Percentiles rank a stretch among this genome's conserved stretches.
Evolutionary conservation across 2,329 filamentous ascomycete genomes (phyloP).

Genomic region (Pseudogymnoascus sp.): DNA sequence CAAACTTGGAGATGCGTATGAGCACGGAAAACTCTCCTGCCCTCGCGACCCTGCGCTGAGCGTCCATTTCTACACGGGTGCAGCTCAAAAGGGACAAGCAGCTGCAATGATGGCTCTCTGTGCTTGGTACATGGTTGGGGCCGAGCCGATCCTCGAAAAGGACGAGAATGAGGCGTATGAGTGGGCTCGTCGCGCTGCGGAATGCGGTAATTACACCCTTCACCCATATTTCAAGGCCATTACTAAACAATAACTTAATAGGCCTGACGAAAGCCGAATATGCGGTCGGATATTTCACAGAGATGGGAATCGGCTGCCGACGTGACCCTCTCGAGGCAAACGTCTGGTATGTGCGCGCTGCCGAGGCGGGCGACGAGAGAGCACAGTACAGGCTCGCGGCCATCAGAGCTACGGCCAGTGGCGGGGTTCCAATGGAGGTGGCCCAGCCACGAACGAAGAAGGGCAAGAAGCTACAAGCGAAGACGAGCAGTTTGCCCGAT

Average conservation of each 20-base stretch:
- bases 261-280: slow-evolving; percentile 66
- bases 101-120: slow-evolving; percentile 97
- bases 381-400: slow-evolving; percentile 80
- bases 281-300: slow-evolving; percentile 91
- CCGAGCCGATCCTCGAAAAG: slow-evolving; percentile 83
- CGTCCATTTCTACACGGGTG: slow-evolving; percentile 94
- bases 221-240: background rate
- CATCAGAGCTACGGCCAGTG: slow-evolving; percentile 72
- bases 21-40: slow-evolving; percentile 81
- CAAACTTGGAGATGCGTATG: slow-evolving; percentile 91
- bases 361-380: slow-evolving; percentile 82
- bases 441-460: slow-evolving; percentile 18
- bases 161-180: slow-evolving; percentile 95
- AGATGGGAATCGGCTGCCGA: slow-evolving; percentile 95
- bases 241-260: slow-evolving; percentile 15
- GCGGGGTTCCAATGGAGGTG: slow-evolving; percentile 28
- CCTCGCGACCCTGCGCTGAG: slow-evolving; percentile 87
- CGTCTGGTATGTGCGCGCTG: slow-evolving; percentile 95
- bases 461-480: slow-evolving; percentile 17
- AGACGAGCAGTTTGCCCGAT: background rate
- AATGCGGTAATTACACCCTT: slow-evolving; percentile 58
- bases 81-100: slow-evolving; percentile 75
- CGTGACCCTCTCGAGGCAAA: slow-evolving; percentile 94
- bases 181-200: slow-evolving; percentile 83
- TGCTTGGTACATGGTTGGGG: slow-evolving; percentile 97